phyloP scores from a whole-genome alignment of 495 filamentous ascomycete species.

The Massariosphaeria phaeospora region DNA sequence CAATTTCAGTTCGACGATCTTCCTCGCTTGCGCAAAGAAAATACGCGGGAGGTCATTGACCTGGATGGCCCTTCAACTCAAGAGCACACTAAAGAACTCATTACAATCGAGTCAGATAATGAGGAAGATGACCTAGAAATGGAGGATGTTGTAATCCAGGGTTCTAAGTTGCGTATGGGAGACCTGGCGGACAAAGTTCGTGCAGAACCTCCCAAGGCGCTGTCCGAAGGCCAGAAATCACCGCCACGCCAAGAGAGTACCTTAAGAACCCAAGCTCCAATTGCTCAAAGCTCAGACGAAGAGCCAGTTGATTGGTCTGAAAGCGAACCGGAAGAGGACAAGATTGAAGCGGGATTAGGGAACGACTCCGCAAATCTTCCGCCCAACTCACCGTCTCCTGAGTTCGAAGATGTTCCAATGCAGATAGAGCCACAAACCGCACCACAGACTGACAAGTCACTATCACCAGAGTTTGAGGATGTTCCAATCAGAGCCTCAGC shows the following conservation, averaged over 20 bases:
- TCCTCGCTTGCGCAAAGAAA: slow-evolving; percentile 42
- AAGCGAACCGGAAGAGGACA: slow-evolving; percentile 39
- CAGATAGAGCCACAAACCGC: neutral
- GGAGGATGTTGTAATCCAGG: slow-evolving; percentile 42
- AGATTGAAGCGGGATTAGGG: neutral
- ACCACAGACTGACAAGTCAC: slow-evolving; percentile 35
- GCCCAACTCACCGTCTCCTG: slow-evolving; percentile 34
- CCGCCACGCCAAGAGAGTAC: slow-evolving; percentile 6
- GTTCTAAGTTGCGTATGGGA: slow-evolving; percentile 39
- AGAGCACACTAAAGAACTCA: slow-evolving; percentile 23
- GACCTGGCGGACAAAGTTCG: slow-evolving; percentile 43
- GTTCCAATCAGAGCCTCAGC: slow-evolving; percentile 28
- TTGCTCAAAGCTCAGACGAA: slow-evolving; percentile 26
- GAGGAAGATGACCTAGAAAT: slow-evolving; percentile 52
- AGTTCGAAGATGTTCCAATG: slow-evolving; percentile 23
- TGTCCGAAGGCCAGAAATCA: slow-evolving; percentile 8
- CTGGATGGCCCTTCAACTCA: slow-evolving; percentile 30
- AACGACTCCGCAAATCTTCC: too few relatives aligned
- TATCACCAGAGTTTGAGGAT: slow-evolving; percentile 54
- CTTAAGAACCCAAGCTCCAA: neutral
- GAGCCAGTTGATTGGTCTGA: slow-evolving; percentile 42
- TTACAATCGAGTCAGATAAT: slow-evolving; percentile 39
- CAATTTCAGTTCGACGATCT: slow-evolving; percentile 40
- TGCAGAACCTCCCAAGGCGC: slow-evolving; percentile 41
- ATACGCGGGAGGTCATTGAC: slow-evolving; percentile 36